Percentiles rank a stretch among this genome's conserved stretches.
Conservation (phyloP, 345 rosid species). For the Syzygium aromaticum region DNA sequence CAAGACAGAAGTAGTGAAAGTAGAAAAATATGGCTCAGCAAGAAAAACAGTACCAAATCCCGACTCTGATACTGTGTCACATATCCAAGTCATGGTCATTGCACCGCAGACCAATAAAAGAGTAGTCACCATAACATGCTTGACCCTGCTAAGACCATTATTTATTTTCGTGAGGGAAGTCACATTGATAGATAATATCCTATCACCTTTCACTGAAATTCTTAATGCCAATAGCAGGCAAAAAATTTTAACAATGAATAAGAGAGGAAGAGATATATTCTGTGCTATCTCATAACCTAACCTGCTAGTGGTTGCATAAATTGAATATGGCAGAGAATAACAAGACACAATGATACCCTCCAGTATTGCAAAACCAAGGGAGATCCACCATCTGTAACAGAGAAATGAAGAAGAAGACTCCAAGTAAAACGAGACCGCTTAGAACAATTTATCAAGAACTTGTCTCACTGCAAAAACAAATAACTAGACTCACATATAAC, state of each 20-base stretch:
- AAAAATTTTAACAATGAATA: neutral
- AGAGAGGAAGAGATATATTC: neutral
- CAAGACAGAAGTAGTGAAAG: neutral
- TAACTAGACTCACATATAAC: constrained; percentile 94
- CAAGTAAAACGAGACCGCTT: neutral
- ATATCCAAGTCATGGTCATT: constrained; percentile 90
- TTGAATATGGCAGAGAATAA: constrained; percentile 80
- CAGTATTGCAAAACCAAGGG: constrained; percentile 77
- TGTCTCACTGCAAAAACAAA: constrained; percentile 64
- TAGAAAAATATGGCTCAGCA: neutral
- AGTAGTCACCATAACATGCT: constrained; percentile 78
- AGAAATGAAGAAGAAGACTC: neutral
- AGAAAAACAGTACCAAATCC: constrained; percentile 68
- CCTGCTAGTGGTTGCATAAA: constrained; percentile 76
- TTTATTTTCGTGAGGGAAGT: neutral
- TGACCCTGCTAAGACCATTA: constrained; percentile 36
- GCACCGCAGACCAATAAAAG: constrained; percentile 88
- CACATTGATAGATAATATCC: neutral
- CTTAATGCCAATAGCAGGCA: neutral
- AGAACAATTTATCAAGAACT: constrained; percentile 23
- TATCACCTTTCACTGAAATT: neutral
- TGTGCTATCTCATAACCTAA: constrained; percentile 8
- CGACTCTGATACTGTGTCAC: constrained; percentile 89
- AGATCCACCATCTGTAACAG: constrained; percentile 87
- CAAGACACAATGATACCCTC: constrained; percentile 75